These are phyloP conservation scores for Telopea speciosissima DNA, from an alignment of 177 flowering plant genomes.

Conservation along the genomic window DNA sequence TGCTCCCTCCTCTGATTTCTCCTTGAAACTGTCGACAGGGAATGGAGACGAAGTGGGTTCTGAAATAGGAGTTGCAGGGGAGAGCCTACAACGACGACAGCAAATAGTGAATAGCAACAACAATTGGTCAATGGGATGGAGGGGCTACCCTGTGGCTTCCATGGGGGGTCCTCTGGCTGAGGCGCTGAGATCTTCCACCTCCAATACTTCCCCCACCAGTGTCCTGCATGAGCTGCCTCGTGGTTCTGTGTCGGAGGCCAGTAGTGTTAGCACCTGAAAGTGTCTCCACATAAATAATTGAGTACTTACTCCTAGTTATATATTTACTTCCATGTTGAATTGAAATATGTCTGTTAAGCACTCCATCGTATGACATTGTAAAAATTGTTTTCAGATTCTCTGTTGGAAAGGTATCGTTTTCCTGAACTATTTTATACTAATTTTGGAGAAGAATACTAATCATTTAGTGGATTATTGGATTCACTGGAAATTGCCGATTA, in stretches of 20 bases:
- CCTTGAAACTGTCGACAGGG: constrained; percentile 71
- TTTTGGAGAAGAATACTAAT: no score
- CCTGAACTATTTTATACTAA: no score
- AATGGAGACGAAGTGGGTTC: constrained; percentile 17
- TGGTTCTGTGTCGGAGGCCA: constrained; percentile 35
- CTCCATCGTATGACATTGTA: no score
- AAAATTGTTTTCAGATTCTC: no score
- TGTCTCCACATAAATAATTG: no score
- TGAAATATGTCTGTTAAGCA: no score
- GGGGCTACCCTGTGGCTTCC: constrained; percentile 33
- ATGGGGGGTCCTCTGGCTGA: constrained; percentile 91
- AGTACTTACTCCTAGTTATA: no score
- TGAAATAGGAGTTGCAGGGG: constrained; percentile 17
- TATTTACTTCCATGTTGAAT: no score
- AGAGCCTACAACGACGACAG: constrained; percentile 2
- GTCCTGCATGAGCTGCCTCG: constrained; percentile 54
- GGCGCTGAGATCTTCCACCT: constrained; percentile 54
- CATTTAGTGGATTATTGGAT: no score
- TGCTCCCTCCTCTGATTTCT: constrained; percentile 47
- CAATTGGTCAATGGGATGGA: constrained; percentile 48
- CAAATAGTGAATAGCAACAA: constrained; percentile 10
- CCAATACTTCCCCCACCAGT: constrained; percentile 54
- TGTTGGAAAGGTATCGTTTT: no score
- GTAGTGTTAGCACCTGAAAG: constrained; percentile 32
- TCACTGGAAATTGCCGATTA: no score